Conservation (phyloP, 768 basidiomycete species). For the Podaxis pistillaris region DNA sequence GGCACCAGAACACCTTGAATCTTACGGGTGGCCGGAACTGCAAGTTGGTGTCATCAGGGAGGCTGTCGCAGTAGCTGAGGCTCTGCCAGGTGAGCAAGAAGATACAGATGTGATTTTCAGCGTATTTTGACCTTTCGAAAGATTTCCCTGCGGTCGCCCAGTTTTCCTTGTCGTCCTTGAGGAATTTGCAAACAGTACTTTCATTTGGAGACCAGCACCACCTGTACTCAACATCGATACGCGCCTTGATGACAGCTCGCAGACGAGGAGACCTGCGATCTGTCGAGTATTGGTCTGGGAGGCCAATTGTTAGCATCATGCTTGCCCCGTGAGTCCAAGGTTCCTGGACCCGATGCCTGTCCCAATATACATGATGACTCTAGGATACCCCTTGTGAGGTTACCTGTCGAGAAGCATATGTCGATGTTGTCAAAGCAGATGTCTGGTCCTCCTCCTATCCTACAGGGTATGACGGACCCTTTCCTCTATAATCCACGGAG, state of each 20-base stretch:
- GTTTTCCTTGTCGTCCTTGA: conserved; percentile 86
- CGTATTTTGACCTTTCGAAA: conserved; percentile 26
- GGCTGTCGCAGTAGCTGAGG: conserved; percentile 87
- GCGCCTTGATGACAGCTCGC: conserved; percentile 71
- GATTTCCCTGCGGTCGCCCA: conserved; percentile 86
- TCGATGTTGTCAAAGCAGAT: conserved; percentile 46
- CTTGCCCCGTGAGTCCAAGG: conserved; percentile 63
- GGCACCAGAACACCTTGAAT: conserved; percentile 27
- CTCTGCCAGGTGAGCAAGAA: conserved; percentile 72
- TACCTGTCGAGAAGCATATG: conserved; percentile 71
- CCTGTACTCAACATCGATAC: conserved; percentile 66
- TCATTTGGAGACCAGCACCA: conserved; percentile 77
- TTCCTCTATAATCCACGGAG: conserved; percentile 93
- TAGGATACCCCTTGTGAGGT: conserved; percentile 69
- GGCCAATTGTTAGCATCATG: conserved; percentile 76
- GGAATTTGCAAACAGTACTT: conserved; percentile 66
- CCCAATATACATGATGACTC: conserved; percentile 9
- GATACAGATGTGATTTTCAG: not conserved
- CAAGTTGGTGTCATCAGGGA: conserved; percentile 94
- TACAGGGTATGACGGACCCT: conserved; percentile 65
- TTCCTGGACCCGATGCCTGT: conserved; percentile 2
- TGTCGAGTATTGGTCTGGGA: conserved; percentile 86
- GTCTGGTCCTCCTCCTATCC: conserved; percentile 43
- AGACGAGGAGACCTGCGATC: conserved; percentile 71
- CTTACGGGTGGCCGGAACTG: conserved; percentile 92